Evolutionary conservation across 441 rosid species (phyloP), one percentile per base, ranked within the genome.

Genomic region (Erodium moschatum): DNA sequence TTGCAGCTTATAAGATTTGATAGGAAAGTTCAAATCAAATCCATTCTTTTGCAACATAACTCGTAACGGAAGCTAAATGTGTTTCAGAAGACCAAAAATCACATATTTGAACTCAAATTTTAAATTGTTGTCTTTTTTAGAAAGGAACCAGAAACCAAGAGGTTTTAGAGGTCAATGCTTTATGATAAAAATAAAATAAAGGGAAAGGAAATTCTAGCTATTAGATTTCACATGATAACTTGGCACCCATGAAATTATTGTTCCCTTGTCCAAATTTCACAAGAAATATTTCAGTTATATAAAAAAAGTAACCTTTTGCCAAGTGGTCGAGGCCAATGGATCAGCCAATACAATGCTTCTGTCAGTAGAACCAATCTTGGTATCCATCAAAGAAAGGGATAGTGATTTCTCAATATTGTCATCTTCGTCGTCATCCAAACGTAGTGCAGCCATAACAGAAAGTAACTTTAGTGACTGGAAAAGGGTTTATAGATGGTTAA

Each of bases 251-350:
- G n/a, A 60, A 60, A 20, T 60, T 60, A 24, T 60, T 20, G 13
- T 60, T 48, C 54, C 54, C 13, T 24, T 0, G 29, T 60, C 64
- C 64, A 40, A 60, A 60, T 29, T 19, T 20, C 64, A 65, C 44
- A 65, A 68, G 64, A 60, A 15, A 78, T 7, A 52, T 20, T 15
- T 42, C 24, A 60, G 60, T 15, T 50, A 46, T n/a, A 71, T 12
- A 71, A 58, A 67, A 24, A 69, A 69, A 21, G 50, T 69, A 64
- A 95, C 99, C 96, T 92, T 84, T 75, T 90, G 90, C 98, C 98
- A 95, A 69, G 86, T 80, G 85, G 96, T 92, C 65, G 97, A 92
- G 56, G 99, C 98, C 60, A 95, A 83, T 35, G 98, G 90, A 65
- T 95, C 97, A 71, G 67, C 67, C 29, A 81, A 76, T 70, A 82